Conservation (phyloP, 805 yeast species). For the Ascoidea tarda region DNA sequence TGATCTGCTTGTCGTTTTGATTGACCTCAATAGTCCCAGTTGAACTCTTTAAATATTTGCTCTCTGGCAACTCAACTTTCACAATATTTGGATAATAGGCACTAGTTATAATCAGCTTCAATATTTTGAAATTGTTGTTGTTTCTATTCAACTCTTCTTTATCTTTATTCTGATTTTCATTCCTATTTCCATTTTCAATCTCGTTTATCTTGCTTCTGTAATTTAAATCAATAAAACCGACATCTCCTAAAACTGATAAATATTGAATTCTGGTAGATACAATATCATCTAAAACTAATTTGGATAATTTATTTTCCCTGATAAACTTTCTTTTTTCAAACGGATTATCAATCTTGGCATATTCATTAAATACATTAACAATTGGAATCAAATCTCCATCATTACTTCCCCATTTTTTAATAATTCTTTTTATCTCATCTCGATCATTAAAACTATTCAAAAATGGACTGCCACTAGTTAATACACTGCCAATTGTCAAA, state of each 20-base stretch:
- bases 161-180: slow-evolving; percentile 6
- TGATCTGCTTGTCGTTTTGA: slow-evolving; percentile 61
- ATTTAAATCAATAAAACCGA: slow-evolving; percentile 57
- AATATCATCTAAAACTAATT: slow-evolving; percentile 54
- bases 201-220: slow-evolving; percentile 17
- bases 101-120: slow-evolving; percentile 63
- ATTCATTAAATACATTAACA: slow-evolving; percentile 43
- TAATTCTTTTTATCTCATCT: slow-evolving; percentile 40
- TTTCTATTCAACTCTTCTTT: slow-evolving; percentile 33
- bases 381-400: slow-evolving; percentile 70
- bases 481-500: slow-evolving; percentile 66
- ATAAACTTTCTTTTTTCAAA: slow-evolving; percentile 28
- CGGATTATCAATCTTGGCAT: slow-evolving; percentile 19
- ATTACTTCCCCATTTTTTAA: slow-evolving; percentile 16
- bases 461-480: slow-evolving; percentile 67
- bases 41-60: slow-evolving; percentile 53
- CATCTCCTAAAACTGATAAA: slow-evolving; percentile 53
- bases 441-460: slow-evolving; percentile 45
- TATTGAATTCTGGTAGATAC: slow-evolving; percentile 59
- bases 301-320: slow-evolving; percentile 45
- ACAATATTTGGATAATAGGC: slow-evolving; percentile 77
- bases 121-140: slow-evolving; percentile 29
- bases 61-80: slow-evolving; percentile 68
- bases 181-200: too few species aligned
- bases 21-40: slow-evolving; percentile 80